Evolutionary conservation across 805 yeast genomes (phyloP), one percentile per base, ranked within the genome.

Genomic region (Spencermartinsiella europaea): DNA sequence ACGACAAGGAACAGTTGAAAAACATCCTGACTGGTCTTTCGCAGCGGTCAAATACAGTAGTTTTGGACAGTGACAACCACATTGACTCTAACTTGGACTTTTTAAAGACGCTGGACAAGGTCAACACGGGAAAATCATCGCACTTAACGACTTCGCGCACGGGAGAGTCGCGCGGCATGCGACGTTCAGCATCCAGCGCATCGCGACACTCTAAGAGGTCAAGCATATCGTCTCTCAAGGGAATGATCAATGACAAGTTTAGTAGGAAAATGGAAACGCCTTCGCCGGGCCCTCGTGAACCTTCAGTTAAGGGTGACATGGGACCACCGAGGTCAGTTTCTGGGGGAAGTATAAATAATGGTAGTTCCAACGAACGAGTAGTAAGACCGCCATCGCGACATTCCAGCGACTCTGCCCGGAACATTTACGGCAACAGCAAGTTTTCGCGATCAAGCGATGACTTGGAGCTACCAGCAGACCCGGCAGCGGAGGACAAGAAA

Each of bases 21-120:
- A 49, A 50, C 31, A 62, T 66, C 36, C 59, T 66, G 17, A 65
- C 67, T 8, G 69, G 69, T 2, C 45, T 66, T 10, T 52, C 62
- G 2, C 64, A 61, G 42, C 57, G 57, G 15, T 47, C 57, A 27
- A 58, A 59, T n/a, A 66, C 66, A 16, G 63, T 66, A 3, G 59
- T 65, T 1, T 46, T 67, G 42, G 61, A 59, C 21, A 55, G 50
- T 33, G 55, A 50, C 16, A 55, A 62, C 33, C 58, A 60, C 42
- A 58, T 61, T 38, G 60, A 63, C 51, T 62, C 67, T 25, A 63
- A 64, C 44, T 62, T 67, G 36, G 70, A 66, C 52, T 66, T 66
- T 41, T 46, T 66, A 44, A 59, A 65, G 34, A 51, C 64, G 7
- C 50, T 66, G 40, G 58, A 58, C 45, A 45, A 50, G 19, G 60